Evolutionary conservation across 75 land plant genomes (phyloP), one percentile per base, ranked within the genome.

Genomic region (Pinus taeda): DNA sequence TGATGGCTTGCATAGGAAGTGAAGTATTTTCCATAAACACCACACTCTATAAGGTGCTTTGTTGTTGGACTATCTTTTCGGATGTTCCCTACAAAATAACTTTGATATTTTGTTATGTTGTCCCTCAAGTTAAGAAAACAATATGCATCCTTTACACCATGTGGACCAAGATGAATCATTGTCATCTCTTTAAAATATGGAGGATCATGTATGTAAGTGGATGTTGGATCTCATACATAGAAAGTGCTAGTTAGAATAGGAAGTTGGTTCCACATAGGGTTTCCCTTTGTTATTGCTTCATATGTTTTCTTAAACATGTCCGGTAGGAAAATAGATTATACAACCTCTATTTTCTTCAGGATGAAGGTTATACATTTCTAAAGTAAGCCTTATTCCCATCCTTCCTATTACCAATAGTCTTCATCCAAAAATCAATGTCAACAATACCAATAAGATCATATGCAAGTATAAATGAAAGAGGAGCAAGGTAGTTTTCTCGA

Each of bases 381-480:
- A 95, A 83, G 66, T 73, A 92, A 2, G 92, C 82, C 56, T 79
- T 39, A 65, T 90, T 92, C 39, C 98, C 95, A 81, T 87, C 95
- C 71, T 95, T 92, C 15, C 93, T 86, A 56, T 61, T 45, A n/a
- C 98, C 98, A 87, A 95, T 85, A 17, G 98, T 93, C 57, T 95
- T 88, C 66, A 79, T 90, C 58, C 87, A 91, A 79, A 95, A 95
- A 70, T 95, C 98, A 80, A 95, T 92, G 75, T 95, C 82, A 69
- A 92, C 93, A 79, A 93, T 94, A 76, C 97, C 95, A 79, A 95
- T 95, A 69, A 94, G 84, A 18, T 95, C 97, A 81, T 94, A 94
- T 22, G 95, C 97, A 74, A 94, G 95, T 13, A 92, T 95, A 36
- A 94, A 78, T 57, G 97, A 95, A 76, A 95, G 97, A 39, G 97